Evolutionary conservation across 805 yeast species (phyloP).

Genomic region (Pichia paraexigua): DNA sequence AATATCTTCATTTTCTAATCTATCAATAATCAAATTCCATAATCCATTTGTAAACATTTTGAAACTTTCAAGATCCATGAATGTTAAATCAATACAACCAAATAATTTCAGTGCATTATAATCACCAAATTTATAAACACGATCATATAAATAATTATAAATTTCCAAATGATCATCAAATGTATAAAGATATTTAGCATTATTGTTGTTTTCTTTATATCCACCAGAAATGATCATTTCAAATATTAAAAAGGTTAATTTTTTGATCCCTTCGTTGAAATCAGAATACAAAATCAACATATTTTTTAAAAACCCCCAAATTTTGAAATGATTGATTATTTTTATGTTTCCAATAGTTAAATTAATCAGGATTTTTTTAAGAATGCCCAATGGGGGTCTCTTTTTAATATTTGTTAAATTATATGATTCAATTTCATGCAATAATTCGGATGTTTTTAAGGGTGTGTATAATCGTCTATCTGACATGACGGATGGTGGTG

Average conservation of each 20-base stretch:
- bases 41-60: not conserved
- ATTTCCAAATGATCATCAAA: not conserved
- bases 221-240: conserved; percentile 34
- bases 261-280: conserved; percentile 57
- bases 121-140: not conserved
- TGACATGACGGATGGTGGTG: not conserved
- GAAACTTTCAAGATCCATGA: not conserved
- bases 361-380: conserved; percentile 75
- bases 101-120: not conserved
- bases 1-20: not conserved
- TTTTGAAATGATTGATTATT: conserved; percentile 35
- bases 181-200: not conserved
- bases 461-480: not conserved
- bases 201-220: not conserved
- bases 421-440: conserved; percentile 21
- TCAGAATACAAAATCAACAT: conserved; percentile 33
- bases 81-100: not conserved
- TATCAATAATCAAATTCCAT: conserved; percentile 1
- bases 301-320: conserved; percentile 56
- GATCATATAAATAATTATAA: not conserved
- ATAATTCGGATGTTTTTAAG: conserved; percentile 25
- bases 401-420: conserved; percentile 28
- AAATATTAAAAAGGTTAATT: conserved; percentile 63
- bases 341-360: conserved; percentile 77
- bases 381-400: conserved; percentile 31